Evolutionary conservation across 352 stramenopile species (phyloP).

Genomic region (Pythium rhizo-oryzae): DNA sequence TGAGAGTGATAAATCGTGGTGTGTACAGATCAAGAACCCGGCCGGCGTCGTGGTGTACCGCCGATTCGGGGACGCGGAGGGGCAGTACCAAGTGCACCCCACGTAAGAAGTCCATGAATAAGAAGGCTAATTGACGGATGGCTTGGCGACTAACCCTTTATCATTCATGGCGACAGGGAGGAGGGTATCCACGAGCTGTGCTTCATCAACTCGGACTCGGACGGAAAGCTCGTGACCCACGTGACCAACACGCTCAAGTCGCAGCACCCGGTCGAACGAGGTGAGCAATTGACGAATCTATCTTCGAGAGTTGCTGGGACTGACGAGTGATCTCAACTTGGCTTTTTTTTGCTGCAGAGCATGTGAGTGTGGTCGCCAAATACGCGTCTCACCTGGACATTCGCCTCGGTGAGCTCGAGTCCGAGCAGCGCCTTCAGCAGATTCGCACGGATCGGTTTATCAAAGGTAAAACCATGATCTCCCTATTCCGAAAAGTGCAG

Average conservation of each 20-base stretch:
- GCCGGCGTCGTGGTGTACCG: slow-evolving; percentile 56
- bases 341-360: slow-evolving; percentile 40
- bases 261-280: slow-evolving; percentile 78
- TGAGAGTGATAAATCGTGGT: too few relatives aligned
- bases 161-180: slow-evolving; percentile 31
- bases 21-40: slow-evolving; percentile 60
- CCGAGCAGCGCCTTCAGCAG: slow-evolving; percentile 72
- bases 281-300: slow-evolving; percentile 24
- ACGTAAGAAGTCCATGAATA: slow-evolving; percentile 38
- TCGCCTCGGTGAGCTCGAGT: slow-evolving; percentile 78
- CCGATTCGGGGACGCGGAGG: slow-evolving; percentile 63
- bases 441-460: slow-evolving; percentile 79
- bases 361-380: slow-evolving; percentile 81
- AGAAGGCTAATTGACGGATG: not conserved
- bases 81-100: slow-evolving; percentile 66
- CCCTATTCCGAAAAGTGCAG: not conserved
- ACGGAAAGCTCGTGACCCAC: slow-evolving; percentile 79
- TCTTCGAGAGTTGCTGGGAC: not conserved
- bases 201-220: slow-evolving; percentile 73
- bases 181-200: slow-evolving; percentile 68
- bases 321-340: not conserved
- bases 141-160: not conserved
- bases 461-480: slow-evolving; percentile 41
- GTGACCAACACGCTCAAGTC: slow-evolving; percentile 82
- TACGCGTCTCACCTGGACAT: slow-evolving; percentile 83